These are phyloP conservation scores for Lentinula sp. DNA, from an alignment of 768 basidiomycete genomes.

Conservation along the genomic window DNA sequence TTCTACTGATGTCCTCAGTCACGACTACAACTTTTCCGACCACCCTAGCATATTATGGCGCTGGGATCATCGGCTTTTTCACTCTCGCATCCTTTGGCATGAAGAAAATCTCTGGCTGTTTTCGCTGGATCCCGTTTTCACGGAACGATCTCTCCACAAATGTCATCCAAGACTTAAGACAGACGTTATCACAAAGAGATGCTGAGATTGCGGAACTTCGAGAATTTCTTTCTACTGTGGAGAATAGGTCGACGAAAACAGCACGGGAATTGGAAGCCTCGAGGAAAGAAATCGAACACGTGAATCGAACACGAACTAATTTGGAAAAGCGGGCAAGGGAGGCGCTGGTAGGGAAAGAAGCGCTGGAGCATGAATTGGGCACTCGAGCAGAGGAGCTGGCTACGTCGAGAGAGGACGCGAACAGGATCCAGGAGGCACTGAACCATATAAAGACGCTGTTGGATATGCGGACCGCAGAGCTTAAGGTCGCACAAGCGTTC, in stretches of 20 bases:
- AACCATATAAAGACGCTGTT: constrained; percentile 21
- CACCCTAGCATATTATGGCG: constrained; percentile 7
- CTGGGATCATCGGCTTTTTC: constrained; percentile 6
- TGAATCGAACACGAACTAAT: constrained; percentile 8
- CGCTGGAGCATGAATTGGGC: constrained; percentile 13
- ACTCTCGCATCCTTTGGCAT: constrained; percentile 7
- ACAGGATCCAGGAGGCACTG: constrained; percentile 16
- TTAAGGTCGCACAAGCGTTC: constrained; percentile 32
- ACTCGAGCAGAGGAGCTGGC: constrained; percentile 15
- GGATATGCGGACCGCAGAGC: constrained; percentile 29
- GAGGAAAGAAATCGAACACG: constrained; percentile 9
- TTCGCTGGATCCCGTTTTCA: background rate
- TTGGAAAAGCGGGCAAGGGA: constrained; percentile 5
- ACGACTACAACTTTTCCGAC: background rate
- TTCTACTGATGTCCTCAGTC: constrained; percentile 1
- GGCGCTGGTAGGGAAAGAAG: constrained; percentile 14
- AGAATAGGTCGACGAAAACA: background rate
- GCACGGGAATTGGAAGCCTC: background rate
- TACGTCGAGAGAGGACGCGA: constrained; percentile 17
- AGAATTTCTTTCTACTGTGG: constrained; percentile 1
- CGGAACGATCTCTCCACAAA: background rate
- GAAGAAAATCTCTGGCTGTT: background rate
- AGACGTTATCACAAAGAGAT: constrained; percentile 1
- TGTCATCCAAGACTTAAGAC: background rate
- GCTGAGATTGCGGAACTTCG: constrained; percentile 4